These are phyloP conservation scores for Orbilia oligospora DNA, from an alignment of 2,329 filamentous ascomycete genomes.

Conservation along the genomic window DNA sequence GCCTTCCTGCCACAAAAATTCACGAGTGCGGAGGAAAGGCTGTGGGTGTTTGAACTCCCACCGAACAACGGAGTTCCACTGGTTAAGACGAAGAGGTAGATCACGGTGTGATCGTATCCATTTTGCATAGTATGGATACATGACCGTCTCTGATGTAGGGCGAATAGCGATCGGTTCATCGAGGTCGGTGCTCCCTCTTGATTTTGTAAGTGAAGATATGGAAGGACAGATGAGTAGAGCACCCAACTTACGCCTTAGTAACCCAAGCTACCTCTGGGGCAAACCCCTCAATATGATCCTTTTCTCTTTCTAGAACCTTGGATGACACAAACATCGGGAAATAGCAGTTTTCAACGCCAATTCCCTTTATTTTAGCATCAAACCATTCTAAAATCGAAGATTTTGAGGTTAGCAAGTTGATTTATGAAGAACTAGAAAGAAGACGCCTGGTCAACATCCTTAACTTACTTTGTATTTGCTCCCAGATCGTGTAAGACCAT, in stretches of 20 bases:
- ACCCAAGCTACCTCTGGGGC: constrained; percentile 93
- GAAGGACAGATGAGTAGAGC: neutral
- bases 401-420: neutral
- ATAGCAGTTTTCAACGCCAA: constrained; percentile 95
- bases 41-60: constrained; percentile 97
- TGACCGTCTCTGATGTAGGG: constrained; percentile 81
- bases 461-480: constrained; percentile 74
- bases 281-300: constrained; percentile 98
- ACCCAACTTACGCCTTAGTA: constrained; percentile 77
- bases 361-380: constrained; percentile 79
- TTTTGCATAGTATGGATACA: constrained; percentile 96
- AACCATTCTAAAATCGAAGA: constrained; percentile 62
- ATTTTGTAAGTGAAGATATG: constrained; percentile 12
- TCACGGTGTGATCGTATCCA: constrained; percentile 98
- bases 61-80: constrained; percentile 95
- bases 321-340: constrained; percentile 96
- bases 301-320: constrained; percentile 87
- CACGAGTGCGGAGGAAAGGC: constrained; percentile 88
- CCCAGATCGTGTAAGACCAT: constrained; percentile 78
- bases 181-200: constrained; percentile 88
- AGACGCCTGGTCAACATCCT: constrained; percentile 66
- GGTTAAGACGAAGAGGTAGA: constrained; percentile 92
- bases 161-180: constrained; percentile 83
- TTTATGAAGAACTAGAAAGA: neutral
- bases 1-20: constrained; percentile 98